Conservation (phyloP, 768 basidiomycete species). For the Termitomyces bulborhizus region DNA sequence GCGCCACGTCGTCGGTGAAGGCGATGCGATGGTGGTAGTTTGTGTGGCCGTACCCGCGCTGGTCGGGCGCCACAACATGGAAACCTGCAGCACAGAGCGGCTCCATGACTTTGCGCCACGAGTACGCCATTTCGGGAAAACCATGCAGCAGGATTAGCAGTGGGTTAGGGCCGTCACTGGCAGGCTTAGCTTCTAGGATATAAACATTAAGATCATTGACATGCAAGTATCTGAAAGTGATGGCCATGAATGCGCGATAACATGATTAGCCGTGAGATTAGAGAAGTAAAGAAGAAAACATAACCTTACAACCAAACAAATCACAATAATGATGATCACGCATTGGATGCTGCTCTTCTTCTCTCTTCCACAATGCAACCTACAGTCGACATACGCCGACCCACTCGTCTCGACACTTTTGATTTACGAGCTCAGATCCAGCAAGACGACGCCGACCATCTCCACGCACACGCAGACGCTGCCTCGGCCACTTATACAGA, state of each 20-base stretch:
- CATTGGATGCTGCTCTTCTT: too few relatives aligned
- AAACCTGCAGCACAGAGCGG: conserved; percentile 47
- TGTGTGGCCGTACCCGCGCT: conserved; percentile 49
- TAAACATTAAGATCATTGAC: conserved; percentile 48
- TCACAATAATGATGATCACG: background rate
- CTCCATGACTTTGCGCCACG: conserved; percentile 53
- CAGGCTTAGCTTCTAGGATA: conserved; percentile 40
- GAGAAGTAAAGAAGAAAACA: too few relatives aligned
- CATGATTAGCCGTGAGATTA: too few relatives aligned
- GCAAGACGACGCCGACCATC: conserved; percentile 34
- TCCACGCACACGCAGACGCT: conserved; percentile 40
- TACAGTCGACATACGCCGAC: conserved; percentile 23
- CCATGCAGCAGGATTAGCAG: conserved; percentile 56
- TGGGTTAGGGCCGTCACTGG: conserved; percentile 10
- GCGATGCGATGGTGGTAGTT: conserved; percentile 17
- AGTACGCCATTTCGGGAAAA: conserved; percentile 62
- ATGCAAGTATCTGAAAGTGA: conserved; percentile 32
- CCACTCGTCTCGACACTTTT: conserved; percentile 52
- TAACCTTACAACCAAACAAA: background rate
- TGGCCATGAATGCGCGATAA: background rate
- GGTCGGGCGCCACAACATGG: conserved; percentile 59
- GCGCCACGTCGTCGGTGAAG: conserved; percentile 44
- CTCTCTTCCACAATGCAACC: conserved; percentile 2
- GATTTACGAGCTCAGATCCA: conserved; percentile 66
- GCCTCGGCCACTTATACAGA: conserved; percentile 35